These are phyloP conservation scores for Talaromyces atroroseus DNA, from an alignment of 2,329 filamentous ascomycete genomes.

Conservation along the genomic window DNA sequence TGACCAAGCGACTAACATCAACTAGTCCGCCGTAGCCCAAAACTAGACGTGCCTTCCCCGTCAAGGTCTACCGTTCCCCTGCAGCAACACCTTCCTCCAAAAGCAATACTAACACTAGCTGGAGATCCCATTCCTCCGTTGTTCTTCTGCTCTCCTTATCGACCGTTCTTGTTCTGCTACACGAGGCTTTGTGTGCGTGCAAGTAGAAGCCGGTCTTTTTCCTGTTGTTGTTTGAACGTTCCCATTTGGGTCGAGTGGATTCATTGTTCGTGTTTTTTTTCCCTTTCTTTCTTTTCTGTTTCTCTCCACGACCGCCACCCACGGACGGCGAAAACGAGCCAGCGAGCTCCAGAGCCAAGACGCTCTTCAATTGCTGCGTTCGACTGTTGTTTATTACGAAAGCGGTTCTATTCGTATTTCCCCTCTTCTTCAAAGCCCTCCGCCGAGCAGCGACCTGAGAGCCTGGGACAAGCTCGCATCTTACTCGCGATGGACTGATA, in stretches of 20 bases:
- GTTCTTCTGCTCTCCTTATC: neutral
- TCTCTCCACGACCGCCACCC: conserved; percentile 8
- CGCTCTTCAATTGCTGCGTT: neutral
- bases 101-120: neutral
- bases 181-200: no score
- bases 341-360: neutral
- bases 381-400: neutral
- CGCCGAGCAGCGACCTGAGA: conserved; percentile 3
- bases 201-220: neutral
- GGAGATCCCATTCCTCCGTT: neutral
- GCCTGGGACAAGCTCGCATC: conserved; percentile 15
- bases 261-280: neutral
- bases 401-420: neutral
- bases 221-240: neutral
- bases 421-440: neutral
- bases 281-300: conserved; percentile 3
- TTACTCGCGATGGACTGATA: conserved; percentile 37
- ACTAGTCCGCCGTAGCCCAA: neutral
- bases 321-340: neutral
- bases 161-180: neutral
- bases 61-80: conserved; percentile 6
- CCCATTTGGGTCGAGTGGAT: neutral
- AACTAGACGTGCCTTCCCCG: conserved; percentile 5
- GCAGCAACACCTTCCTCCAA: conserved; percentile 4
- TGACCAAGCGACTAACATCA: neutral